Evolutionary conservation across 345 rosid species (phyloP), one percentile per base, ranked within the genome.

Genomic region (Aquilaria yunnanensis): DNA sequence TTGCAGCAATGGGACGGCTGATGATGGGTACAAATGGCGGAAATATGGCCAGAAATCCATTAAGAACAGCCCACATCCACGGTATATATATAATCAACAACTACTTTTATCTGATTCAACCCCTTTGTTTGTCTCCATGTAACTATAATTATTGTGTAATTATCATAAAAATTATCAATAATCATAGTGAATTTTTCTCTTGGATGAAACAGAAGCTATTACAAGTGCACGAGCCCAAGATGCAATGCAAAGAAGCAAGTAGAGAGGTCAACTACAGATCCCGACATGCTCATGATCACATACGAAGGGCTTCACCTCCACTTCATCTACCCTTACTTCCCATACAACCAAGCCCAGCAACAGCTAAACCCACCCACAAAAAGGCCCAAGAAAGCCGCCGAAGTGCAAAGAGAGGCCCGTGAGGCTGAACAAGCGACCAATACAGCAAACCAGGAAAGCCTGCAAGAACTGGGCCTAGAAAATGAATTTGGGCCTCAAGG

Each of bases 1-100:
- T 95, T 90, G 43, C 43, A 77, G 73, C 50, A 79, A 77, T 68
- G 88, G 82, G 45, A 71, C 79, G 83, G 73, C 74, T 59, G 89
- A 85, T 72, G 98, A 92, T 73, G 98, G 96, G n/a, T 92, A 89
- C 63, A 89, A 87, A 75, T 92, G 98, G 98, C 82, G 98, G 71
- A 92, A 92, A 57, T 92, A 92, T 62, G 98, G 98, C 9, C 98
- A 89, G 33, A 92, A 92, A 75, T 75, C 88, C 54, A 92, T 92
- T 62, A 92, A 92, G 78, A 83, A 84, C 67, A 92, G 82, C 75
- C 89, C 91, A 23, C 78, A 83, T 74, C 98, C 96, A 23, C 81
- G 98, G 96, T 90, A 72, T 14, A 9, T 51, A 34, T 51, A 41
- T 50, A 32, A 10, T 37, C 55, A 51, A 2, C 54, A 10, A 16